Conservation (phyloP, 208 protist species). For the Acanthamoeba lenticulata region DNA sequence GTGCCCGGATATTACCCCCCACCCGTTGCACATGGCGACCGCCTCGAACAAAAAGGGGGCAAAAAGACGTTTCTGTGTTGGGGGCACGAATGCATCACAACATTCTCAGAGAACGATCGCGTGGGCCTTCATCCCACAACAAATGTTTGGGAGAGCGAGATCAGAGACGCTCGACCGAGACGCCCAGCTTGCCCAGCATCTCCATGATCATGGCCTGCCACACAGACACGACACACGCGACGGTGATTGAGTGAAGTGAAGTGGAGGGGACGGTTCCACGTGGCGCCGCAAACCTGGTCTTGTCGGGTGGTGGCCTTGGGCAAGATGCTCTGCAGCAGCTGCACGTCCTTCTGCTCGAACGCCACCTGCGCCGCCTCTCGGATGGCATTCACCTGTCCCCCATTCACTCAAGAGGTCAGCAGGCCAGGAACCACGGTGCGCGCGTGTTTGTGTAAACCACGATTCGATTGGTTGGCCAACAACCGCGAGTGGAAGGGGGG, state of each 20-base stretch:
- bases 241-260: not conserved
- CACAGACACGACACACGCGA: not conserved
- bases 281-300: not conserved
- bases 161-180: not conserved
- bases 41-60: not conserved
- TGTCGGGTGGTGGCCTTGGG: slow-evolving; percentile 47
- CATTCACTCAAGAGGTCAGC: not conserved
- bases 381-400: not conserved
- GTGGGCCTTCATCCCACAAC: not conserved
- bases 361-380: slow-evolving; percentile 74
- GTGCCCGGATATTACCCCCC: not conserved
- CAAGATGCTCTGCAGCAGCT: slow-evolving; percentile 66
- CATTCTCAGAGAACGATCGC: too few relatives aligned
- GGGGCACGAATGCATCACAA: too few relatives aligned
- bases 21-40: too few relatives aligned
- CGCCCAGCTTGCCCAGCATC: not conserved
- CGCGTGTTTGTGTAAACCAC: too few relatives aligned
- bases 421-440: not conserved
- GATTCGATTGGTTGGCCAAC: not conserved
- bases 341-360: slow-evolving; percentile 69
- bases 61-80: too few relatives aligned
- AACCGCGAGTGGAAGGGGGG: not conserved
- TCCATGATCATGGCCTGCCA: not conserved
- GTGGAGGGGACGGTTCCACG: not conserved
- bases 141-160: not conserved